Evolutionary conservation across 2,329 filamentous ascomycete genomes (phyloP).

Genomic region (Fusarium globosum): DNA sequence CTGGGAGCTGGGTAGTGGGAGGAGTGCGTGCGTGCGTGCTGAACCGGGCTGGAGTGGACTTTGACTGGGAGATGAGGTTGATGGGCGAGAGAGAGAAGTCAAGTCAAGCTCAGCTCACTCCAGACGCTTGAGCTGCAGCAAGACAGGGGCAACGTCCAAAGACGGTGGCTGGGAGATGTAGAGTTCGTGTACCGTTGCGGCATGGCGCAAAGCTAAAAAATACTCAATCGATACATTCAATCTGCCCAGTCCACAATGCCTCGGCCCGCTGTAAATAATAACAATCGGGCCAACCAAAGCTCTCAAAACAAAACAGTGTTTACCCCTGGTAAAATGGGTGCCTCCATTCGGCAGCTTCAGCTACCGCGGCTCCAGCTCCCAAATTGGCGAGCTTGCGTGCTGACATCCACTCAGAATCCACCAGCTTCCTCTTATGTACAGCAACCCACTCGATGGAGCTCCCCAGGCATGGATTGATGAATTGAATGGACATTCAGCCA

Average conservation of each 20-base stretch:
- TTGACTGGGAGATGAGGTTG: slow-evolving; percentile 36
- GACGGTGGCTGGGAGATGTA: slow-evolving; percentile 36
- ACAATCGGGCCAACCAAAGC: slow-evolving; percentile 29
- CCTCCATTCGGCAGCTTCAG: slow-evolving; percentile 28
- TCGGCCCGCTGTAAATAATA: slow-evolving; percentile 29
- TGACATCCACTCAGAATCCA: slow-evolving; percentile 8
- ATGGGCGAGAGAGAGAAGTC: neutral
- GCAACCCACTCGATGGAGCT: slow-evolving; percentile 1
- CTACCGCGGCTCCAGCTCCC: slow-evolving; percentile 30
- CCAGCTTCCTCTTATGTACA: slow-evolving; percentile 31
- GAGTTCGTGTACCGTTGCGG: slow-evolving; percentile 5
- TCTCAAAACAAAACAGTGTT: slow-evolving; percentile 6
- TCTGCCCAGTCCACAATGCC: slow-evolving; percentile 15
- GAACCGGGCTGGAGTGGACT: slow-evolving; percentile 5
- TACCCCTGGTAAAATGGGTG: slow-evolving; percentile 34
- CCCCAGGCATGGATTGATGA: neutral
- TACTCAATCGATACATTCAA: slow-evolving; percentile 20
- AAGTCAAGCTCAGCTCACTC: slow-evolving; percentile 36
- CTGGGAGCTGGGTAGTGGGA: neutral
- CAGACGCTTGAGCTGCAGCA: slow-evolving; percentile 28
- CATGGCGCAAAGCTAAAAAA: neutral
- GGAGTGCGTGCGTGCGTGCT: neutral
- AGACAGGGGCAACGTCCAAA: slow-evolving; percentile 24
- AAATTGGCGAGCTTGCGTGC: slow-evolving; percentile 31
- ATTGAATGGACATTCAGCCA: neutral